Evolutionary conservation across 768 basidiomycete species (phyloP).

Genomic region (Mrakia hoshinonis): DNA sequence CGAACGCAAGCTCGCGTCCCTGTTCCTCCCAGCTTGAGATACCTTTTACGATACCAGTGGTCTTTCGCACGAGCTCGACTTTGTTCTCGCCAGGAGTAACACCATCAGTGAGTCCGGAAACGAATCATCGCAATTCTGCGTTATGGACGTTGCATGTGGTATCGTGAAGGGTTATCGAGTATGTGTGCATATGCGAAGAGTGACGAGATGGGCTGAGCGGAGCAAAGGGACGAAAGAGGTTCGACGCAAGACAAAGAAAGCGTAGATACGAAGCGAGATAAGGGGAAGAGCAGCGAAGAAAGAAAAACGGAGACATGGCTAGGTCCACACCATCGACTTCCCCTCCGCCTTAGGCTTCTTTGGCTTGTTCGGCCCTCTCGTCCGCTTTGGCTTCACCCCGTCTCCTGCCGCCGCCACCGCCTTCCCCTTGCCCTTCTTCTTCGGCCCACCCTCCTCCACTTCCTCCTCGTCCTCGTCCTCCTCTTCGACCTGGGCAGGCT

Average conservation of each 20-base stretch:
- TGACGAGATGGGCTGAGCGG: too few species aligned
- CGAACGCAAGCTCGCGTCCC: too few species aligned
- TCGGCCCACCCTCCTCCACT: neutral
- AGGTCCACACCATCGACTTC: neutral
- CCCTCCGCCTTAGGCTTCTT: neutral
- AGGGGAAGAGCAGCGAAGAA: neutral
- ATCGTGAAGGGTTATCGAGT: too few species aligned
- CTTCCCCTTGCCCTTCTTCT: neutral
- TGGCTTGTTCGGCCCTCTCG: neutral
- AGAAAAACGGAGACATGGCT: neutral
- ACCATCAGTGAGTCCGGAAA: too few species aligned
- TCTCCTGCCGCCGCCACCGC: neutral
- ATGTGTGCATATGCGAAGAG: too few species aligned
- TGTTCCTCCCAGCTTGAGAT: too few species aligned
- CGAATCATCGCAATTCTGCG: too few species aligned
- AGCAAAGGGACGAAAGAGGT: neutral
- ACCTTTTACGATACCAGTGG: too few species aligned
- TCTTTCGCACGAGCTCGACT: too few species aligned
- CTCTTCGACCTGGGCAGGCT: neutral
- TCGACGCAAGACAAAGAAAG: neutral
- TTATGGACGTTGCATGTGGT: too few species aligned
- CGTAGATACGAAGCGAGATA: neutral
- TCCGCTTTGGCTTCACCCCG: neutral
- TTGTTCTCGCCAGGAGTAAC: too few species aligned
- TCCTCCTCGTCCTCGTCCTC: constrained; percentile 16